Base-by-base conservation (phyloP, 1,284 basidiomycete genomes). In the Leccinum pallidistipes region DNA sequence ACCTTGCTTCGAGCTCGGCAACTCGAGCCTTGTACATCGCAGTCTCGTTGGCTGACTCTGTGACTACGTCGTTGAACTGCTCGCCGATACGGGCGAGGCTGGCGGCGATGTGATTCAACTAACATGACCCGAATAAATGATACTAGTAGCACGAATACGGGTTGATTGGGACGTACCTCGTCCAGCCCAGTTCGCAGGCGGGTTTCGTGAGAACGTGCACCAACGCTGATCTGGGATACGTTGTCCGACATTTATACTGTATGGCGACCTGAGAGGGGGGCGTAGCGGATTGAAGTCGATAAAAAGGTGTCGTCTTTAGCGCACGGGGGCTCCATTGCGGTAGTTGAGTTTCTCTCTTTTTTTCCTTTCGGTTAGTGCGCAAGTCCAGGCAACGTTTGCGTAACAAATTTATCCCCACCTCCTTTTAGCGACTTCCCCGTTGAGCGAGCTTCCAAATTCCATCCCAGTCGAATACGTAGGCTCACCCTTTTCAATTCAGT, bases 51-150 rank as follows among this genome's bases (percentile, higher is more conserved):
- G 56, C 45, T 16, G 63, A 77, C 64, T 63, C 73, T 62, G 43
- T 55, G 62, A 65, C 73, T 61, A 62, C 74, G 57, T 62, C 67
- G 65, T 66, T 63, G 76, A 78, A 65, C 69, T 84, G 64, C 29
- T 71, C 65, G 36, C 74, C 66, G 34, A 76, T 71, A 29, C 58
- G 63, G 12, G 62, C 60, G 14, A 73, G 70, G 47, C 63, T 65
- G 4, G 69, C 57, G 10, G 71, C 61, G 55, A 72, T 68, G 51
- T 62, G 69, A 2, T 59, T 49, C 56, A 75, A 45, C 72, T 73
- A 40, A 10, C n/a, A 18, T 53, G n/a, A 36, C 27, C 6, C 18
- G n/a, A 32, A 32, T 18, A 10, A 12, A 43, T 2, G 5, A 18
- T 6, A 53, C n/a, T 34, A 5, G 32, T n/a, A 24, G 11, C n/a